phyloP scores from a whole-genome alignment of 228 moss, liverwort and hornwort species.

The Sphagnum magellanicum region DNA sequence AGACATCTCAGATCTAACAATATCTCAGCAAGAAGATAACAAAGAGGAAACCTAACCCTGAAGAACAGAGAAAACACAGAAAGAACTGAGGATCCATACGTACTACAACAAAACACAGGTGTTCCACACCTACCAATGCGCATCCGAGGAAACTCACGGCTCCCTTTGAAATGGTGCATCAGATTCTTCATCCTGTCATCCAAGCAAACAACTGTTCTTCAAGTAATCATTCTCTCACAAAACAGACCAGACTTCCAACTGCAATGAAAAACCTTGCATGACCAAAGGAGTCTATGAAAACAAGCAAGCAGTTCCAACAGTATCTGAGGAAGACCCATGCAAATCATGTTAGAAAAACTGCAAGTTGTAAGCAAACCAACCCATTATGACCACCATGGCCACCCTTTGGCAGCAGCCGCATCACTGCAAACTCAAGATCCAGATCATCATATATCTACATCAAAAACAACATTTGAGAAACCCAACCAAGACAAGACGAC shows the following conservation, averaged over 20 bases:
- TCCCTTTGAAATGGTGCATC: constrained; percentile 61
- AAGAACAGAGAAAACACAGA: too few relatives aligned
- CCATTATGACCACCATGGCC: constrained; percentile 99
- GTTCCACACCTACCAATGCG: constrained; percentile 53
- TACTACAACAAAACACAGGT: too few relatives aligned
- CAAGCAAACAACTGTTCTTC: neutral
- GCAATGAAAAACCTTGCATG: too few relatives aligned
- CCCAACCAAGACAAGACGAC: neutral
- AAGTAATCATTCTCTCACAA: neutral
- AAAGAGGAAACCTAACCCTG: too few relatives aligned
- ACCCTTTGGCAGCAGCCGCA: constrained; percentile 80
- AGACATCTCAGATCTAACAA: too few relatives aligned
- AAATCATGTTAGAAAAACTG: neutral
- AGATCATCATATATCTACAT: constrained; percentile 85
- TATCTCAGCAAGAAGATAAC: too few relatives aligned
- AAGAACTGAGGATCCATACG: too few relatives aligned
- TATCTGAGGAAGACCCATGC: neutral
- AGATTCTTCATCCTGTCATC: constrained; percentile 82
- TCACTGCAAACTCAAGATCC: constrained; percentile 83
- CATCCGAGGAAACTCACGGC: constrained; percentile 60
- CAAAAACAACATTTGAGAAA: neutral
- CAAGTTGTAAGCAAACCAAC: constrained; percentile 20
- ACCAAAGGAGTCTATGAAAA: too few relatives aligned
- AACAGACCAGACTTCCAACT: neutral
- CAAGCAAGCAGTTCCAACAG: neutral